Base-by-base conservation (phyloP, 352 stramenopile genomes). In the Pythium coloratum region DNA sequence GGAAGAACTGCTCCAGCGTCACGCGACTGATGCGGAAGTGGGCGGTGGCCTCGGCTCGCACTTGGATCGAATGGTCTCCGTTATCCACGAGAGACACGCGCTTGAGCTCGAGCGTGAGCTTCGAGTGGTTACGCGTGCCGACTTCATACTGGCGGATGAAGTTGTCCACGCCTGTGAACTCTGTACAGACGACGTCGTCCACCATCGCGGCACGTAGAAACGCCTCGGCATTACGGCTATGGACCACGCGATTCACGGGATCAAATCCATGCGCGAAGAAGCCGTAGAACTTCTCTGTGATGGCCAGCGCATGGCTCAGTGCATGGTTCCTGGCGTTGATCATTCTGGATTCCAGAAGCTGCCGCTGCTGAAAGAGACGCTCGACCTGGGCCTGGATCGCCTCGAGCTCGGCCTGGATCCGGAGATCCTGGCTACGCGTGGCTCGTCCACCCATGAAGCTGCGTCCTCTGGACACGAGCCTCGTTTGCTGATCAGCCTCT, bases 131-230 rank as follows among this genome's bases (percentile, higher is more conserved):
- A 10, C 69, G 30, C 1, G 77, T 81, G n/a, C 57, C 69, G 13
- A 77, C 34, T 38, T 82, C 61, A 53, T 86, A 89, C 54, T 87
- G 78, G 10, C 66, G 47, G 38, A 87, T 57, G 55, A 89, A 87
- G 32, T 77, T 42, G 24, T 86, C 71, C 2, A 89, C 78, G 20
- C 81, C 81, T 18, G 63, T 65, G 60, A 89, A 89, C 63, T 89
- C 81, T 55, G 71, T 74, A 63, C 81, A 89, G 7, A 84, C 46
- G 4, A 67, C 77, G 32, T 89, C 76, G 2, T 73, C 56, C 16
- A 33, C 28, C 81, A 89, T 87, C 13, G 77, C 63, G 26, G 59
- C 58, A 56, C 73, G 69, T 65, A 89, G 51, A 54, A 83, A 87
- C 34, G 40, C 44, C 34, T 74, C 78, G 0, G 76, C 69, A 1